A percentile compares a stretch with the other conserved stretches of the same genome.
These are phyloP conservation scores for Colletotrichum tamarilloi DNA, from an alignment of 2,329 filamentous ascomycete genomes.

Conservation along the genomic window DNA sequence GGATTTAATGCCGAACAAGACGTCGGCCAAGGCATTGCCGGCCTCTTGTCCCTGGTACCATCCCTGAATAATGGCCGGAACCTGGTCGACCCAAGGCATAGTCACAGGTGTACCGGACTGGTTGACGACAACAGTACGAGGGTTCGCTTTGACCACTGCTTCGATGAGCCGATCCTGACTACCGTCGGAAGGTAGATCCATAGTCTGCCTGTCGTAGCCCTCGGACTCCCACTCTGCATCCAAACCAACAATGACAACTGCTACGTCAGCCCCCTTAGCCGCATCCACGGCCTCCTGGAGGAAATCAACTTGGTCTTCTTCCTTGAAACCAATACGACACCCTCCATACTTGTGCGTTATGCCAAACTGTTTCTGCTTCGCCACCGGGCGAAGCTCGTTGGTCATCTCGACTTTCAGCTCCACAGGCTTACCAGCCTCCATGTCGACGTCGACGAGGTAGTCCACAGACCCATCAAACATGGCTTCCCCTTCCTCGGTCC, in stretches of 20 bases:
- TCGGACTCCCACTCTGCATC: conserved; percentile 83
- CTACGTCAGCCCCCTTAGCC: conserved; percentile 73
- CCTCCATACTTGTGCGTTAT: conserved; percentile 76
- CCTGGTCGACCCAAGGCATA: conserved; percentile 76
- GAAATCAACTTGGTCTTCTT: conserved; percentile 70
- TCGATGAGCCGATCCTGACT: conserved; percentile 72
- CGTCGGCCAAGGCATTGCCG: conserved; percentile 75
- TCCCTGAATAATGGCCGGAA: conserved; percentile 77
- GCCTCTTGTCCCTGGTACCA: conserved; percentile 81
- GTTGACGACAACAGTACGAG: conserved; percentile 75
- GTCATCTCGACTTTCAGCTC: conserved; percentile 74
- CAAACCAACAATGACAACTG: conserved; percentile 75
- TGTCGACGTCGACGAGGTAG: conserved; percentile 69
- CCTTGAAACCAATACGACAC: conserved; percentile 77
- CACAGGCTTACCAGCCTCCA: conserved; percentile 68
- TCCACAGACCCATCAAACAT: conserved; percentile 78
- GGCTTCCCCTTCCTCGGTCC: conserved; percentile 75
- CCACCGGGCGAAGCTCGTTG: conserved; percentile 71
- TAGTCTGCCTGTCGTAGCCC: conserved; percentile 78
- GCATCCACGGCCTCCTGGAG: conserved; percentile 73
- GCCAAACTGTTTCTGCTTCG: conserved; percentile 67
- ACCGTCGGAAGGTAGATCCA: conserved; percentile 73
- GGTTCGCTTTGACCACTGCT: conserved; percentile 71
- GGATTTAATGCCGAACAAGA: conserved; percentile 71
- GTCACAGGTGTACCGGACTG: conserved; percentile 76